Percentiles rank a stretch among this genome's conserved stretches.
Evolutionary conservation across 495 filamentous ascomycete genomes (phyloP).

Genomic region (Hypoxylon intermedium): DNA sequence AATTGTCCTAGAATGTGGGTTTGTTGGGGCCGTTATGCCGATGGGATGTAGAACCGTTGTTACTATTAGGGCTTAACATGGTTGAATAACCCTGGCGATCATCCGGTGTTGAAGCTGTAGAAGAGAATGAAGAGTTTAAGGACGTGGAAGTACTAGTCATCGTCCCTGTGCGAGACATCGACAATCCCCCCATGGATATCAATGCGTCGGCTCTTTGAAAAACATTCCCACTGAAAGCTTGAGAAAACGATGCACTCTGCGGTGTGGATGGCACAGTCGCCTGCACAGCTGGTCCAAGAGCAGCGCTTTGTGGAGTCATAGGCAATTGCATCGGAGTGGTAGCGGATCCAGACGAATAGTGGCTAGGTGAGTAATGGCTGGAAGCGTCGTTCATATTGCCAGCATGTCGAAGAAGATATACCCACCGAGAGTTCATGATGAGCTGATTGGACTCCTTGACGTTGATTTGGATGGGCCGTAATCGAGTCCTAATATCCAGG

Average conservation of each 20-base stretch:
- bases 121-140: constrained; percentile 53
- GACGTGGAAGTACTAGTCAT: constrained; percentile 53
- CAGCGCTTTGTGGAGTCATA: constrained; percentile 79
- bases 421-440: constrained; percentile 82
- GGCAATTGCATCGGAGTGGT: constrained; percentile 50
- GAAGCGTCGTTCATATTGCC: constrained; percentile 32
- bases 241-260: constrained; percentile 68
- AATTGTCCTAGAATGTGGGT: constrained; percentile 41
- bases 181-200: constrained; percentile 62
- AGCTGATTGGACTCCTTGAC: constrained; percentile 76
- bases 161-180: constrained; percentile 52
- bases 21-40: constrained; percentile 44
- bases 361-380: constrained; percentile 47
- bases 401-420: constrained; percentile 51
- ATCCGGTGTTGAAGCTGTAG: constrained; percentile 39
- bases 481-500: constrained; percentile 68
- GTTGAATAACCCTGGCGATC: constrained; percentile 44
- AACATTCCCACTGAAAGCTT: constrained; percentile 71
- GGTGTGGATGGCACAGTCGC: constrained; percentile 86
- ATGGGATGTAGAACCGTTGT: constrained; percentile 15
- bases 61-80: constrained; percentile 49
- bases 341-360: constrained; percentile 39
- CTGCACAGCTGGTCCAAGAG: constrained; percentile 85
- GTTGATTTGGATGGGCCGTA: constrained; percentile 76
- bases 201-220: constrained; percentile 77